These are phyloP conservation scores for Furcasterigmium furcatum DNA, from an alignment of 2,329 filamentous ascomycete species.

Conservation along the genomic window DNA sequence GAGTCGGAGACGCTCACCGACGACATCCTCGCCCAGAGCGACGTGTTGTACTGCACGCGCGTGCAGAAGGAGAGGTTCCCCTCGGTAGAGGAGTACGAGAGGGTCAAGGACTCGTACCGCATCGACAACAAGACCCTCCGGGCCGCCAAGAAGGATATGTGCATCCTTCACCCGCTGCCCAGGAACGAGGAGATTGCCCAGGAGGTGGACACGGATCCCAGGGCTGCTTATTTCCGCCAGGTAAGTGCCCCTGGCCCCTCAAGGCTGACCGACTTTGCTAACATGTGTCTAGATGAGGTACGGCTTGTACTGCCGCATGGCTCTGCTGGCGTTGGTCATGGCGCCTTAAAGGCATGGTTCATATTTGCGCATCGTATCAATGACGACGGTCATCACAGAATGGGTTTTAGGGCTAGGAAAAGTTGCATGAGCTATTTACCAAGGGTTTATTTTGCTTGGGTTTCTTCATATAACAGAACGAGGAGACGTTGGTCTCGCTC, in stretches of 20 bases:
- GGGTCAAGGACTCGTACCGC: conserved; percentile 82
- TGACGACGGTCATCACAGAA: neutral
- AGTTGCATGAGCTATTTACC: neutral
- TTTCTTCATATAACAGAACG: conserved; percentile 6
- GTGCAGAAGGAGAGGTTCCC: conserved; percentile 96
- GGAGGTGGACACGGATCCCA: conserved; percentile 96
- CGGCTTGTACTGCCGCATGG: conserved; percentile 97
- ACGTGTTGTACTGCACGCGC: conserved; percentile 95
- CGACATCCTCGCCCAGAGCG: conserved; percentile 80
- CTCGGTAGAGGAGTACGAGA: conserved; percentile 76
- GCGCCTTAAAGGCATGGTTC: conserved; percentile 14
- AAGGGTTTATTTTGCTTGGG: conserved; percentile 6
- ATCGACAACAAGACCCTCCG: conserved; percentile 89
- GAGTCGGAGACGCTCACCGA: conserved; percentile 79
- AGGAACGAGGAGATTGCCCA: conserved; percentile 90
- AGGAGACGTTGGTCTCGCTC: neutral
- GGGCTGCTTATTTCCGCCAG: conserved; percentile 98
- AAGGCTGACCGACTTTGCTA: conserved; percentile 26
- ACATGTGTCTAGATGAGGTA: conserved; percentile 78
- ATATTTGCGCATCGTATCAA: neutral
- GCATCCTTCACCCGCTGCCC: conserved; percentile 93
- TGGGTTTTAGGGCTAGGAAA: neutral
- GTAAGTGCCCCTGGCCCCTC: conserved; percentile 51
- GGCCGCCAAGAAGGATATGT: conserved; percentile 87
- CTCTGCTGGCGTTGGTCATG: conserved; percentile 91